A percentile compares a stretch with the other conserved stretches of the same genome.
Evolutionary conservation across 1,139 yeast species (phyloP).

Genomic region (Candida frijolesensis): DNA sequence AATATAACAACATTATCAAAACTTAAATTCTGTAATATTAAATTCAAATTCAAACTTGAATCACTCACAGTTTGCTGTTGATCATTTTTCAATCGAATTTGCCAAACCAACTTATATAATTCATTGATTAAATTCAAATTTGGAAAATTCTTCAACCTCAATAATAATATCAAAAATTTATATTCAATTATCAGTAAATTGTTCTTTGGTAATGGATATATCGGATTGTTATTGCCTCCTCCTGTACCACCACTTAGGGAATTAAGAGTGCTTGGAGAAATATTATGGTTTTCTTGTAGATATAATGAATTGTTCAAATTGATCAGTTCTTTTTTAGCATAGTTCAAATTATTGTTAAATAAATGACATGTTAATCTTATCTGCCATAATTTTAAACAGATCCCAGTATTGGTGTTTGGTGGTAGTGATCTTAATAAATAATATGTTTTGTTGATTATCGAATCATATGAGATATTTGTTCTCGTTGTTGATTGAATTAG

Average conservation of each 20-base stretch:
- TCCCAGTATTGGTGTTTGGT: conserved; percentile 8
- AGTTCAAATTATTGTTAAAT: conserved; percentile 30
- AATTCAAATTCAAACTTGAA: conserved; percentile 4
- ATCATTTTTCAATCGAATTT: conserved; percentile 27
- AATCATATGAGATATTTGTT: conserved; percentile 5
- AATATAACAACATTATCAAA: conserved; percentile 37
- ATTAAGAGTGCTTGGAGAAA: conserved; percentile 8
- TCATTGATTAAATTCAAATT: conserved; percentile 40
- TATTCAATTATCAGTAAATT: conserved; percentile 22
- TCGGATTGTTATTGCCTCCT: conserved; percentile 15
- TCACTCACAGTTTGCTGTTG: background rate
- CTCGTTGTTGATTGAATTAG: background rate
- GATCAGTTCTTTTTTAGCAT: conserved; percentile 43
- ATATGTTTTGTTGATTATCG: conserved; percentile 16
- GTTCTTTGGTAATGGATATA: conserved; percentile 42
- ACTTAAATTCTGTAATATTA: conserved; percentile 31
- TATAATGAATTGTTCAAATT: conserved; percentile 40
- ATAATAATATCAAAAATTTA: conserved; percentile 28
- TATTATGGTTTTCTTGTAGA: conserved; percentile 30
- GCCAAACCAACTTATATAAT: conserved; percentile 43
- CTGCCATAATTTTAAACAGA: conserved; percentile 36
- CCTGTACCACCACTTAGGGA: background rate
- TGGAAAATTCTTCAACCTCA: conserved; percentile 42
- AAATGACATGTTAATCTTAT: conserved; percentile 35
- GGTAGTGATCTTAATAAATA: conserved; percentile 17